phyloP scores from a whole-genome alignment of 2,329 filamentous ascomycete genomes.

The Nothophoma quercina region DNA sequence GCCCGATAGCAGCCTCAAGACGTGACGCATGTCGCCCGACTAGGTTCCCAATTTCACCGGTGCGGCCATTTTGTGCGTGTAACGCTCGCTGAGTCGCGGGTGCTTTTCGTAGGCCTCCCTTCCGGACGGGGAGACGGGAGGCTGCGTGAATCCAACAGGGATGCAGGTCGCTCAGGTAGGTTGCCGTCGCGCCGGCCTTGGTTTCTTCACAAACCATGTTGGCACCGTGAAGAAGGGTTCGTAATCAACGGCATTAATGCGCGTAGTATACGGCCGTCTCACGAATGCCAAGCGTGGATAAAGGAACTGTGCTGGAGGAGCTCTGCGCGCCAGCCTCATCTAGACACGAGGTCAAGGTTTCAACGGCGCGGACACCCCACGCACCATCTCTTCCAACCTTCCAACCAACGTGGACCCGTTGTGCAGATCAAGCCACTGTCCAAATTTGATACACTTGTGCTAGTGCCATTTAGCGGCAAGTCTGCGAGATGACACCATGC shows the following conservation, averaged over 20 bases:
- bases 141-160: too few species aligned
- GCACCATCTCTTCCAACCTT: conserved; percentile 25
- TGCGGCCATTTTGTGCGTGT: conserved; percentile 5
- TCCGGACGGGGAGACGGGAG: conserved; percentile 17
- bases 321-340: conserved; percentile 34
- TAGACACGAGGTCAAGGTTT: conserved; percentile 26
- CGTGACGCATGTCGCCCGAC: conserved; percentile 12
- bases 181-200: conserved; percentile 4
- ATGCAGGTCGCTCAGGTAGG: conserved; percentile 8
- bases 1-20: conserved; percentile 5
- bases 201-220: neutral
- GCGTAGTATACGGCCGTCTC: conserved; percentile 5
- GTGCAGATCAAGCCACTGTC: conserved; percentile 41
- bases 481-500: conserved; percentile 32
- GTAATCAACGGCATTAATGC: conserved; percentile 5
- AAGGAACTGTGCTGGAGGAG: conserved; percentile 16
- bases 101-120: neutral
- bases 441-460: conserved; percentile 29
- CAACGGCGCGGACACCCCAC: conserved; percentile 41
- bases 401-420: conserved; percentile 39
- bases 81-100: conserved; percentile 7
- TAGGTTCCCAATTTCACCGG: conserved; percentile 10
- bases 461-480: conserved; percentile 29
- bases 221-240: neutral
- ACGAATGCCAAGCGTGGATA: conserved; percentile 7